Conservation (phyloP, 768 basidiomycete species). For the Lactarius vividus region DNA sequence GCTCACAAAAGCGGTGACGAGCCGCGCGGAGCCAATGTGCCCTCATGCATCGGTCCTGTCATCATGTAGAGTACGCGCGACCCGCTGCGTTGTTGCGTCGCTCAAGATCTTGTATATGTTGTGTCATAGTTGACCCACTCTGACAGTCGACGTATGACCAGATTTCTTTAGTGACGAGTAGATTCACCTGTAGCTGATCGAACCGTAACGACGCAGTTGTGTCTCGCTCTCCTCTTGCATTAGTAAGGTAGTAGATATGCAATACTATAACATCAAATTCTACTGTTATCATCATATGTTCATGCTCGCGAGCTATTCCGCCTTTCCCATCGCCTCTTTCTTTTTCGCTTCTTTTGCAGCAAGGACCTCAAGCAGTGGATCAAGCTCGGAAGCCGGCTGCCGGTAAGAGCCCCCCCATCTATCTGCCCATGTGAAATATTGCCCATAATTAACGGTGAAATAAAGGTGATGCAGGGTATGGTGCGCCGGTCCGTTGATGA, state of each 20-base stretch:
- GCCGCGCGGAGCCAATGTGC: background rate
- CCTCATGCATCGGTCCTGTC: background rate
- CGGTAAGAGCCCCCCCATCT: constrained; percentile 81
- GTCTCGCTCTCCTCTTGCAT: background rate
- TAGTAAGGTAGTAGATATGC: constrained; percentile 16
- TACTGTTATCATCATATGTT: background rate
- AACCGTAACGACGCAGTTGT: background rate
- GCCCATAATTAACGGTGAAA: constrained; percentile 94
- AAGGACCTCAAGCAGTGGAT: constrained; percentile 77
- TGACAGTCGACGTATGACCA: background rate
- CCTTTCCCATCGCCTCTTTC: constrained; percentile 17
- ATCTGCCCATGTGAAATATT: constrained; percentile 99
- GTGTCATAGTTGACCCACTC: background rate
- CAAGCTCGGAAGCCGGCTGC: constrained; percentile 77
- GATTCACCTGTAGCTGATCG: background rate
- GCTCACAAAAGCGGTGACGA: constrained; percentile 37
- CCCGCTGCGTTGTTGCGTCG: background rate
- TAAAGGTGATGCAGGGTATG: constrained; percentile 97
- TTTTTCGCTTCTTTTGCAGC: constrained; percentile 24
- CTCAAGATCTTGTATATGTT: background rate
- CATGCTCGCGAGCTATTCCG: constrained; percentile 10
- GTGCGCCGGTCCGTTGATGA: constrained; percentile 98
- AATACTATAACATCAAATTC: constrained; percentile 9
- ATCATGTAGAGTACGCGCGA: background rate
- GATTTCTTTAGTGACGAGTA: background rate